These are phyloP conservation scores for Pseudopithomyces chartarum DNA, from an alignment of 2,329 filamentous ascomycete species.

Conservation along the genomic window DNA sequence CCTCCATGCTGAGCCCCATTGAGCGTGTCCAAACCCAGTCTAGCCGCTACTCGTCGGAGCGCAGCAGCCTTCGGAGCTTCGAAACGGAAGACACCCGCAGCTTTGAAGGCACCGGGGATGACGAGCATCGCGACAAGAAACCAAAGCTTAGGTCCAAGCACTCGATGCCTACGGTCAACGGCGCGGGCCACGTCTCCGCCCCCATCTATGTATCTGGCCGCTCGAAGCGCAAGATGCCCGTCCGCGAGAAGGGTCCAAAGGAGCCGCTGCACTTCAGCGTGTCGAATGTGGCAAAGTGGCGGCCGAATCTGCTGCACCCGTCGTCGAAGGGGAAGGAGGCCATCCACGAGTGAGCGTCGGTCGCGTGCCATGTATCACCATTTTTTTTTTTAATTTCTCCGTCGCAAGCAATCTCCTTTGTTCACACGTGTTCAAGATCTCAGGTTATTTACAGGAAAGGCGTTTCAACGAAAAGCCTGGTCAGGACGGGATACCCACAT, in stretches of 20 bases:
- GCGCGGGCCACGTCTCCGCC: constrained; percentile 27
- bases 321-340: constrained; percentile 44
- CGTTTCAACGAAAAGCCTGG: constrained; percentile 23
- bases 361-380: constrained; percentile 1
- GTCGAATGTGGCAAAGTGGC: constrained; percentile 42
- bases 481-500: constrained; percentile 22
- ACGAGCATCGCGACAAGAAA: constrained; percentile 49
- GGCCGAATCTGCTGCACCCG: constrained; percentile 37
- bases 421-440: constrained; percentile 1
- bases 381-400: too few species aligned
- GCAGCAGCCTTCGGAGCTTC: constrained; percentile 44
- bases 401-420: constrained; percentile 7
- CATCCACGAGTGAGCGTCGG: constrained; percentile 12
- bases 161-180: constrained; percentile 38
- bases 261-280: constrained; percentile 48
- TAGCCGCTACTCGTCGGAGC: constrained; percentile 38
- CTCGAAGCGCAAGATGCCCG: constrained; percentile 49
- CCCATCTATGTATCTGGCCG: constrained; percentile 48
- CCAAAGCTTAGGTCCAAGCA: constrained; percentile 45
- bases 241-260: constrained; percentile 43
- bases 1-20: constrained; percentile 41
- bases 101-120: constrained; percentile 26
- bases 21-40: constrained; percentile 32
- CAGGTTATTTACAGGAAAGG: constrained; percentile 11
- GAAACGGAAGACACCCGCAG: constrained; percentile 32